Base-by-base conservation (phyloP, 2,329 filamentous ascomycete genomes). In the Colletotrichum endophyticum region DNA sequence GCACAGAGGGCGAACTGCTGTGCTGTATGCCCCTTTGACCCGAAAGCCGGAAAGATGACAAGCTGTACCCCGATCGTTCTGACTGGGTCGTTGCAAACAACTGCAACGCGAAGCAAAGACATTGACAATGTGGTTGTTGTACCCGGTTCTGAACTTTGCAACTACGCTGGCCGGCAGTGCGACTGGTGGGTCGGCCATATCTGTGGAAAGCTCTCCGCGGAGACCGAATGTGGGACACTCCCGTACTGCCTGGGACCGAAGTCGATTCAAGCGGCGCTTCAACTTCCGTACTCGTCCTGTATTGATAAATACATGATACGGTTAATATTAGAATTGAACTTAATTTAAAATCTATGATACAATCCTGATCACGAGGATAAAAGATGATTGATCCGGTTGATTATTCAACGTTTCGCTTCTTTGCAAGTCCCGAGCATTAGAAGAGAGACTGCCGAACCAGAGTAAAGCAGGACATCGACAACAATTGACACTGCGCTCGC, bases 311-410 rank as follows among this genome's bases (percentile, higher is more conserved):
- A 6, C 0, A 13, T 22, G 4, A 49, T 13, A 1, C 11, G 1
- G n/a, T 13, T 13, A 3, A 49, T 22, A 44, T n/a, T 6, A 12
- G 3, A 22, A 22, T 13, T 49, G n/a, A 49, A 49, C 0, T 22
- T 13, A 49, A 13, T 22, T 49, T 1, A 6, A 22, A 49, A 2
- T 49, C 11, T n/a, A 22, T 49, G 11, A 22, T 6, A 8, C 6
- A 0, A 1, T 22, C 0, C 1, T 7, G 0, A 7, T 12, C n/a
- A 49, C 6, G 6, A 13, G 44, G 11, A 13, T 2, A 7, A 49
- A 3, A 7, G 0, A 13, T 22, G 19, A 22, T 12, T 13, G 44
- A 6, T 4, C 19, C n/a, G 19, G 0, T 0, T 22, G 11, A 2
- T 12, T 22, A 12, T 22, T 8, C 9, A 49, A 49, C 11, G 44